Evolutionary conservation across 164 flowering plant species (phyloP).

Genomic region (Magnolia sinica): DNA sequence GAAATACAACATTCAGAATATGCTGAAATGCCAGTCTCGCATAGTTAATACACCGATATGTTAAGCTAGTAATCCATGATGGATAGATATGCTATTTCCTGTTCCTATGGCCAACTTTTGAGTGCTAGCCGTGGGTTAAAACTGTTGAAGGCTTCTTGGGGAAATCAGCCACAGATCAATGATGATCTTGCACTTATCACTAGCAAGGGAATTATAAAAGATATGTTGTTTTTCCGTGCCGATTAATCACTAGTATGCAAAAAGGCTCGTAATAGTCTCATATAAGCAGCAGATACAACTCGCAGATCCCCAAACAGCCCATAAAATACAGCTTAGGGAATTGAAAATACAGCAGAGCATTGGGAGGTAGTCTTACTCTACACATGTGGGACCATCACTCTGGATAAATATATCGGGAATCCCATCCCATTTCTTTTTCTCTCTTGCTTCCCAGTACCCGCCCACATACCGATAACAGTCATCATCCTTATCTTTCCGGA

Average conservation of each 20-base stretch:
- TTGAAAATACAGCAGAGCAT: constrained; percentile 2
- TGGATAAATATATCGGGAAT: constrained; percentile 78
- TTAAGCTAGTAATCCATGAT: not conserved
- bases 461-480: constrained; percentile 78
- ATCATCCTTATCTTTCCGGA: constrained; percentile 69
- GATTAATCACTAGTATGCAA: not conserved
- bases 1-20: not conserved
- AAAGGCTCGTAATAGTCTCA: constrained; percentile 1
- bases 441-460: constrained; percentile 97
- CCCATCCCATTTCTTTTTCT: constrained; percentile 61
- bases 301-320: not conserved
- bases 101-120: not conserved
- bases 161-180: not conserved
- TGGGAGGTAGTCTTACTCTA: constrained; percentile 26
- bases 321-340: constrained; percentile 5
- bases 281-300: not conserved
- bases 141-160: not conserved
- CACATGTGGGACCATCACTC: constrained; percentile 27
- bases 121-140: not conserved
- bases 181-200: not conserved
- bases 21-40: not conserved
- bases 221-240: not conserved
- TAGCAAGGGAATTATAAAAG: no score
- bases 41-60: not conserved
- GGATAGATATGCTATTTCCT: not conserved